These are phyloP conservation scores for Pleurozium schreberi DNA, from an alignment of 225 moss, liverwort and hornwort genomes.

Conservation along the genomic window DNA sequence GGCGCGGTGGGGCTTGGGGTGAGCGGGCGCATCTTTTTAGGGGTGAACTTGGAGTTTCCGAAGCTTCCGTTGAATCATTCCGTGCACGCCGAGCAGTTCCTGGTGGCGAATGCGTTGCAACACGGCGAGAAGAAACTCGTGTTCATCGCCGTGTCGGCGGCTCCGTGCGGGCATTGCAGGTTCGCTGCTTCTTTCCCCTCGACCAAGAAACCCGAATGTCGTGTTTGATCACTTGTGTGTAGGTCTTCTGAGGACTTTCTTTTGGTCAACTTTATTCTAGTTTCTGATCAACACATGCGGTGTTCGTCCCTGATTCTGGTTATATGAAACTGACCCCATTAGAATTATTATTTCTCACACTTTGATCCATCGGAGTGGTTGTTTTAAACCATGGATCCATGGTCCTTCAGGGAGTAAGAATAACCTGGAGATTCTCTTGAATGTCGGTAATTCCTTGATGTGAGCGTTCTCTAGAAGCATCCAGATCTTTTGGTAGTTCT, in stretches of 20 bases:
- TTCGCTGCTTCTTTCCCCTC: not conserved
- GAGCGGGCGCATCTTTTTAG: conserved; percentile 76
- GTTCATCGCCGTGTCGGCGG: conserved; percentile 83
- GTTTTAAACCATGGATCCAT: not conserved
- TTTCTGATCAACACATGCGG: not conserved
- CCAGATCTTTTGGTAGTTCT: not conserved
- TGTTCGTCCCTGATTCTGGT: not conserved
- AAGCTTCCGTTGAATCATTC: conserved; percentile 61
- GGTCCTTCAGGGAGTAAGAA: not conserved
- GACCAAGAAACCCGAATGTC: not conserved
- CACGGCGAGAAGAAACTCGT: conserved; percentile 73
- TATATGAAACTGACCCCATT: not conserved
- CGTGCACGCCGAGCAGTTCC: conserved; percentile 89
- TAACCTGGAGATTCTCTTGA: not conserved
- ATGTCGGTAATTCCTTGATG: not conserved
- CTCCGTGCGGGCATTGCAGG: conserved; percentile 96
- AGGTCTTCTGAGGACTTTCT: not conserved
- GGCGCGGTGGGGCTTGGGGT: conserved; percentile 84
- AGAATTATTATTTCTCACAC: not conserved
- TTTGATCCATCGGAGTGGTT: not conserved
- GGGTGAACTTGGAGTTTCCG: conserved; percentile 82
- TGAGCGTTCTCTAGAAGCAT: not conserved
- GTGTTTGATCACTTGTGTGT: not conserved
- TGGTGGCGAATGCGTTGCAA: conserved; percentile 85
- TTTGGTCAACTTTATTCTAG: not conserved